These are phyloP conservation scores for Ustilago curta DNA, from an alignment of 1,284 basidiomycete genomes.

Conservation along the genomic window DNA sequence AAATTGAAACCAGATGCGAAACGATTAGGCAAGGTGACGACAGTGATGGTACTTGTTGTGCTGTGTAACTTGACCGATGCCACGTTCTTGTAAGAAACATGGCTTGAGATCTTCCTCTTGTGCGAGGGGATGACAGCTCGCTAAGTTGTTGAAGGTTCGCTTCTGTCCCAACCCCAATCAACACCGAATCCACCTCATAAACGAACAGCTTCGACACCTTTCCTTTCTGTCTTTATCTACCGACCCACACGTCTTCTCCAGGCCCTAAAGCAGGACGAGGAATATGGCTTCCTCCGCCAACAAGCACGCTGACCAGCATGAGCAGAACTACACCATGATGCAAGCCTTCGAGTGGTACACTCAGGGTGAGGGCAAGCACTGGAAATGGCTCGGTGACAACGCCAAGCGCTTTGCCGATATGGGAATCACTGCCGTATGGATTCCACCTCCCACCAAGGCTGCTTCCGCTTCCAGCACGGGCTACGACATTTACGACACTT, in stretches of 20 bases:
- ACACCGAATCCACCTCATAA: too few relatives aligned
- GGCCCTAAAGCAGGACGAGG: not conserved
- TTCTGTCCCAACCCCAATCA: too few relatives aligned
- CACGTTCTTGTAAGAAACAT: too few relatives aligned
- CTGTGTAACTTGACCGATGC: too few relatives aligned
- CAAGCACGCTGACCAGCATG: constrained; percentile 52
- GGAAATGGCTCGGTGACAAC: constrained; percentile 82
- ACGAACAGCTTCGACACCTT: not conserved
- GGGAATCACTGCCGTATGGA: constrained; percentile 85
- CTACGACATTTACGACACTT: constrained; percentile 70
- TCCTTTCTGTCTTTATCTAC: too few relatives aligned
- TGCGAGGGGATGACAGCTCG: too few relatives aligned
- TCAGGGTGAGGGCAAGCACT: constrained; percentile 75
- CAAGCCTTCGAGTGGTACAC: constrained; percentile 69
- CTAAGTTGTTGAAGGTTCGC: too few relatives aligned
- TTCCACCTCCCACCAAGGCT: constrained; percentile 71
- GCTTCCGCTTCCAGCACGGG: constrained; percentile 70
- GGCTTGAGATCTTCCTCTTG: too few relatives aligned
- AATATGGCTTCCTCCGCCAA: constrained; percentile 55
- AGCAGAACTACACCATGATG: constrained; percentile 58
- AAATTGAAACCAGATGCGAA: constrained; percentile 3
- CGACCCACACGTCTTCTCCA: not conserved
- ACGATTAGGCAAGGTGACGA: constrained; percentile 12
- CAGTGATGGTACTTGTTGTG: not conserved
- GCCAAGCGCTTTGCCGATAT: constrained; percentile 78